phyloP scores from a whole-genome alignment of 768 basidiomycete genomes.

The Rhodosporidiobolus sp. region DNA sequence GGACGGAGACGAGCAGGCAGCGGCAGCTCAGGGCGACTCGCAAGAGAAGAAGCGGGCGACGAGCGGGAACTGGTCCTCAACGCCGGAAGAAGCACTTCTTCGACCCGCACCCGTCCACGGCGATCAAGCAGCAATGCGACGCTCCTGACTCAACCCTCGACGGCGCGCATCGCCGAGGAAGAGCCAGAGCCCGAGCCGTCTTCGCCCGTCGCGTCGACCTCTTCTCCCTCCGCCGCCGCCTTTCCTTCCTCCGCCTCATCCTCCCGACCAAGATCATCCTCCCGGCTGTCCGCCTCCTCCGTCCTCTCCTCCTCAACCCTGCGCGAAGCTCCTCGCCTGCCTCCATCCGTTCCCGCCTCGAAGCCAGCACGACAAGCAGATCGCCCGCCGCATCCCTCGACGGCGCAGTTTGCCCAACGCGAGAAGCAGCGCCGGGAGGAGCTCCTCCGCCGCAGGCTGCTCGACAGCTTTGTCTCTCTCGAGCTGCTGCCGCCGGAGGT shows the following conservation, averaged over 20 bases:
- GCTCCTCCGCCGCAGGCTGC: constrained; percentile 1
- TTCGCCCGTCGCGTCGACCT: not conserved
- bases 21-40: not conserved
- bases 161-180: constrained; percentile 7
- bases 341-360: not conserved
- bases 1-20: not conserved
- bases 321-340: constrained; percentile 15
- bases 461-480: constrained; percentile 35
- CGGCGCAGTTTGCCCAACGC: constrained; percentile 3
- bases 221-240: not conserved
- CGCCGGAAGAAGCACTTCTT: not conserved
- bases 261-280: constrained; percentile 8
- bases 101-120: not conserved
- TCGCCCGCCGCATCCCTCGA: not conserved
- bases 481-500: constrained; percentile 9
- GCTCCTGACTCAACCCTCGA: not conserved
- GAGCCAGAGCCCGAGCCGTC: not conserved
- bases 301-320: constrained; percentile 20
- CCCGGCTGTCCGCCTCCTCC: constrained; percentile 13
- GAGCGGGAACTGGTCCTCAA: constrained; percentile 16
- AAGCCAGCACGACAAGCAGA: not conserved
- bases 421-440: constrained; percentile 15
- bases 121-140: constrained; percentile 20
- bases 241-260: not conserved
- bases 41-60: not conserved